A percentile compares a stretch with the other conserved stretches of the same genome.
Conservation (phyloP, 2,329 filamentous ascomycete species). For the Cladosporium austrohemisphaericum region DNA sequence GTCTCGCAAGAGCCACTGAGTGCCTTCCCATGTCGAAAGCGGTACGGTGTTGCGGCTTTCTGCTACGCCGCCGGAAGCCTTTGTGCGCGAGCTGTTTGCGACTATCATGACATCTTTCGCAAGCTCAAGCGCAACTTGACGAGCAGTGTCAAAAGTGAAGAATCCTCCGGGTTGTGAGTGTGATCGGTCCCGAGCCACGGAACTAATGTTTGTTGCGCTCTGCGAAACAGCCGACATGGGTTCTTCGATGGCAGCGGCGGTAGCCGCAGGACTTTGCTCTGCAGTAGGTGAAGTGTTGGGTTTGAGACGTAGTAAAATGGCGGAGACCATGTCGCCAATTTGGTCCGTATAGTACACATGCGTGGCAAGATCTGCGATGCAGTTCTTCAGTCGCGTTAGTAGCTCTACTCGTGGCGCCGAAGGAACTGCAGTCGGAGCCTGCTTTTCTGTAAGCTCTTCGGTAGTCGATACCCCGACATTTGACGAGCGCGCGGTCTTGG, state of each 20-base stretch:
- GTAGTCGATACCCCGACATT: slow-evolving; percentile 17
- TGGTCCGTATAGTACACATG: slow-evolving; percentile 98
- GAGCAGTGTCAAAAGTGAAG: slow-evolving; percentile 61
- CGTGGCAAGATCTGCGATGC: slow-evolving; percentile 85
- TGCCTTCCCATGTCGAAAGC: slow-evolving; percentile 89
- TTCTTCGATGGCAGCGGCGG: slow-evolving; percentile 50
- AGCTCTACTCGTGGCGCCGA: slow-evolving; percentile 57
- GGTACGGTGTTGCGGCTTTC: slow-evolving; percentile 61
- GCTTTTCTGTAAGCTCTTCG: slow-evolving; percentile 15
- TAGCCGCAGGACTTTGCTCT: slow-evolving; percentile 37
- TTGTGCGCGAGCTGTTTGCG: slow-evolving; percentile 54
- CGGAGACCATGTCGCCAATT: slow-evolving; percentile 86
- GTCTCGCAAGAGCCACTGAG: slow-evolving; percentile 86
- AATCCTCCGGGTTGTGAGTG: slow-evolving; percentile 46
- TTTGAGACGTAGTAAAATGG: slow-evolving; percentile 74
- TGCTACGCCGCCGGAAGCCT: slow-evolving; percentile 33
- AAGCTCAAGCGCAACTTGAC: slow-evolving; percentile 65
- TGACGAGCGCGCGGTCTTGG: slow-evolving; percentile 26
- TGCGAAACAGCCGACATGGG: slow-evolving; percentile 47
- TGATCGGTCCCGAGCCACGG: slow-evolving; percentile 47
- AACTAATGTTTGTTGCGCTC: slow-evolving; percentile 45
- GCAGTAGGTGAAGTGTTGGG: slow-evolving; percentile 42
- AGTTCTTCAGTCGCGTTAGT: slow-evolving; percentile 68
- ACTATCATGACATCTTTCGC: slow-evolving; percentile 80
- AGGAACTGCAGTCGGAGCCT: slow-evolving; percentile 34